Base-by-base conservation (phyloP, 306 rosid species). In the Prunus mongolica region DNA sequence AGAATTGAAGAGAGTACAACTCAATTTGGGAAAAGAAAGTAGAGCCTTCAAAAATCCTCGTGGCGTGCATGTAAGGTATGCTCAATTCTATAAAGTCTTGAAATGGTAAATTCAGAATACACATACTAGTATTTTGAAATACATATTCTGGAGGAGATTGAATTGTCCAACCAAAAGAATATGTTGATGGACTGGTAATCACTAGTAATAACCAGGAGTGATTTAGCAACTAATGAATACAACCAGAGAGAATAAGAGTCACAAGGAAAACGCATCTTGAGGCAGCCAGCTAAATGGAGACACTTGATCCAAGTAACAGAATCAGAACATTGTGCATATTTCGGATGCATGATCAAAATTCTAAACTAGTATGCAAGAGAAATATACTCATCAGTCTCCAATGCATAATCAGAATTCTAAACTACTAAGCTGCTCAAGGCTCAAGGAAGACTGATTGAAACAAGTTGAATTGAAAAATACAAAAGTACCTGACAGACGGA, bases 401-500 rank as follows among this genome's bases (percentile, higher is more conserved):
- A 70, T 27, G 44, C 15, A 45, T 19, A 58, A 28, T 28, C 67
- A 28, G 12, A 62, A 58, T 20, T 24, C 32, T n/a, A 12, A 41
- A 12, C 30, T 58, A 3, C 32, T 56, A 38, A 22, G 27, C 38
- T 0, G n/a, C 38, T 32, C 38, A 32, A 32, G 38, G 38, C 38
- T 32, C 6, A 32, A 32, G 38, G 38, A 5, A 32, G 38, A 32
- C 38, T 32, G 38, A 32, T 32, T 32, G 25, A 12, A 41, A 57
- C 25, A 45, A 67, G 16, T 58, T 58, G 3, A 51, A 78, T 5
- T 30, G 38, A 32, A 32, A 34, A 34, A 34, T 34, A 34, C 18
- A 22, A 56, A 12, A 11, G 20, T 78, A 88, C 87, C 97, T 95
- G 93, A 67, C 93, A 92, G 64, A 92, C 93, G 0, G 91, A 87